A percentile compares a stretch with the other conserved stretches of the same genome.
Conservation (phyloP, 306 rosid species). For the Phaseolus lunatus region DNA sequence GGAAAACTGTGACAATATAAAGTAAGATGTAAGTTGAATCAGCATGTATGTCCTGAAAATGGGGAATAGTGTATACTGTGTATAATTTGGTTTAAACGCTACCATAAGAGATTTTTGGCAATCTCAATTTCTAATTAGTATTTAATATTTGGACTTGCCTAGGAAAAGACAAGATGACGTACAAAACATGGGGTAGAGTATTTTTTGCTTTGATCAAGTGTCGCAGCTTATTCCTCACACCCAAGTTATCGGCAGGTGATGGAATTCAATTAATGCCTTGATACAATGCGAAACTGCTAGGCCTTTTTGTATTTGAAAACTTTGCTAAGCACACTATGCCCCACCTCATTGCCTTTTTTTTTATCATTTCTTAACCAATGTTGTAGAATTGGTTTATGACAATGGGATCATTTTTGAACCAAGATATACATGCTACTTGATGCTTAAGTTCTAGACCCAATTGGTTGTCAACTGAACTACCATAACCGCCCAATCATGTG, state of each 20-base stretch:
- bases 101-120: neutral
- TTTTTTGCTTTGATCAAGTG: slow-evolving; percentile 40
- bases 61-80: slow-evolving; percentile 5
- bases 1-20: slow-evolving; percentile 25
- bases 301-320: slow-evolving; percentile 39
- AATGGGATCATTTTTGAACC: slow-evolving; percentile 37
- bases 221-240: slow-evolving; percentile 39
- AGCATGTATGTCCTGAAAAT: slow-evolving; percentile 17
- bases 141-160: slow-evolving; percentile 42
- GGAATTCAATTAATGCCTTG: slow-evolving; percentile 46
- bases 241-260: slow-evolving; percentile 39
- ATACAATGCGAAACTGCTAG: slow-evolving; percentile 44
- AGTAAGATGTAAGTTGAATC: slow-evolving; percentile 27
- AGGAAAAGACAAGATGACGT: slow-evolving; percentile 39
- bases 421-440: slow-evolving; percentile 27
- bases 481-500: slow-evolving; percentile 23
- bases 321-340: slow-evolving; percentile 34
- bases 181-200: neutral
- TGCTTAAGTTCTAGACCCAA: slow-evolving; percentile 22
- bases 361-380: slow-evolving; percentile 38
- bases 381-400: slow-evolving; percentile 46
- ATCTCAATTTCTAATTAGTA: slow-evolving; percentile 41
- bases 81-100: slow-evolving; percentile 3
- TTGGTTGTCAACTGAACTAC: slow-evolving; percentile 23
- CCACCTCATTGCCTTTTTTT: slow-evolving; percentile 22